Conservation (phyloP, 495 filamentous ascomycete species). For the Xylaria sp. region DNA sequence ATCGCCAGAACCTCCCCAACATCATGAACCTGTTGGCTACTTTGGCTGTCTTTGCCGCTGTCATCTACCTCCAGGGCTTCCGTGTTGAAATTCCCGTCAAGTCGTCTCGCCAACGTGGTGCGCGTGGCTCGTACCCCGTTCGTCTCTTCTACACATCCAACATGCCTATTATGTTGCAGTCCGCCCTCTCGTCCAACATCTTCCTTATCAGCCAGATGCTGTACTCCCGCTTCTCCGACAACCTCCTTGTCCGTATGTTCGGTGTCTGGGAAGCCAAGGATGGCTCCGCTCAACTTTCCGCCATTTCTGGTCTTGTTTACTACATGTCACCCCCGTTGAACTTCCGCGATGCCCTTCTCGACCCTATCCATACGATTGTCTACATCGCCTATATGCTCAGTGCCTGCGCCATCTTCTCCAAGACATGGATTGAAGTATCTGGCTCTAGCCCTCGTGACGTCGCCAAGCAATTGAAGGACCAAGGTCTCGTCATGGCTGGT, state of each 20-base stretch:
- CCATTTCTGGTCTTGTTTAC: constrained; percentile 91
- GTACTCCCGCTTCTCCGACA: constrained; percentile 97
- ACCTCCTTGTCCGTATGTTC: constrained; percentile 93
- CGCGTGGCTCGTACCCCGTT: constrained; percentile 84
- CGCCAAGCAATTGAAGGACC: constrained; percentile 99
- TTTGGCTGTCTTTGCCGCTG: constrained; percentile 89
- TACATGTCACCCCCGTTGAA: constrained; percentile 99
- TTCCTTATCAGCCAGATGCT: constrained; percentile 99
- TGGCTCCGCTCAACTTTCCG: constrained; percentile 93
- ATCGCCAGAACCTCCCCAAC: constrained; percentile 99
- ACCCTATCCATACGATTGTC: constrained; percentile 94
- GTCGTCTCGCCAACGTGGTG: constrained; percentile 97
- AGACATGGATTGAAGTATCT: constrained; percentile 99
- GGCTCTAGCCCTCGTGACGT: constrained; percentile 97
- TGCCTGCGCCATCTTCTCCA: constrained; percentile 98
- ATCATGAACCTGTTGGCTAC: constrained; percentile 98
- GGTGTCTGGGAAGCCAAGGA: constrained; percentile 99
- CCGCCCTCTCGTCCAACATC: constrained; percentile 96
- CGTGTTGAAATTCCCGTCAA: constrained; percentile 99
- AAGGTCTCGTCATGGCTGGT: constrained; percentile 98
- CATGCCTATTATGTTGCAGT: constrained; percentile 99
- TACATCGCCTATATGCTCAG: constrained; percentile 97
- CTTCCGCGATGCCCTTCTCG: constrained; percentile 94
- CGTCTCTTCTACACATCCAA: constrained; percentile 88
- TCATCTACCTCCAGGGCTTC: constrained; percentile 99